Base-by-base conservation (phyloP, 371 early-diverging fungal species). In the Mucor circinelloides region DNA sequence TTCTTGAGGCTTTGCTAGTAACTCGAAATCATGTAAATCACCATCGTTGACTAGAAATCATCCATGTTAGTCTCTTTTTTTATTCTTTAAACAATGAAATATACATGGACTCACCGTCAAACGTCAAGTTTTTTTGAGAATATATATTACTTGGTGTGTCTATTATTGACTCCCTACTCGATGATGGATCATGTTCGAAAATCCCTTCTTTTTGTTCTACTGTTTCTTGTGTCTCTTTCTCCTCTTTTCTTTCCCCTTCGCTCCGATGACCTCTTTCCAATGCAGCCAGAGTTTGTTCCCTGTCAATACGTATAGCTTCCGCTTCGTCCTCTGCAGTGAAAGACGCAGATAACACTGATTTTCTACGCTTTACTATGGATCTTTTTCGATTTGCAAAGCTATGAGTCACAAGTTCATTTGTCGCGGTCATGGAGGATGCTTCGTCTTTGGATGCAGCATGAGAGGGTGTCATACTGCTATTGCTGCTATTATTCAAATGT, bases 331-430 rank as follows among this genome's bases (percentile, higher is more conserved):
- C 64, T n/a, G 79, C 68, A 19, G 79, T 80, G 31, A 76, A 79
- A 15, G 82, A 81, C 5, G 73, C 63, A 3, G 85, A 83, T 54
- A 86, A 46, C 40, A 83, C 76, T 5, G 85, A 83, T 63, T 76
- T 76, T 13, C 87, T 71, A 25, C 85, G 63, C 56, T 75, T 70
- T 1, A 64, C 69, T n/a, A 73, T 69, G 17, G 75, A 68, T 17
- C 69, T 65, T 36, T 70, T 61, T 60, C 75, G 73, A 27, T 76
- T 71, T 7, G 76, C 76, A 56, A 72, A 73, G 27, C 78, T 74
- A 61, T 79, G 80, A 17, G 75, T 71, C 54, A 59, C 34, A 19
- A 61, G 27, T 15, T 31, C 25, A 15, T 55, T 27, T 25, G 40
- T 21, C 19, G 40, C 30, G 55, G 12, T 64, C 52, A 27, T 48